Evolutionary conservation across 169 alveolate genomes (phyloP), one percentile per base, ranked within the genome.

Genomic region (Cryptosporidium muris): DNA sequence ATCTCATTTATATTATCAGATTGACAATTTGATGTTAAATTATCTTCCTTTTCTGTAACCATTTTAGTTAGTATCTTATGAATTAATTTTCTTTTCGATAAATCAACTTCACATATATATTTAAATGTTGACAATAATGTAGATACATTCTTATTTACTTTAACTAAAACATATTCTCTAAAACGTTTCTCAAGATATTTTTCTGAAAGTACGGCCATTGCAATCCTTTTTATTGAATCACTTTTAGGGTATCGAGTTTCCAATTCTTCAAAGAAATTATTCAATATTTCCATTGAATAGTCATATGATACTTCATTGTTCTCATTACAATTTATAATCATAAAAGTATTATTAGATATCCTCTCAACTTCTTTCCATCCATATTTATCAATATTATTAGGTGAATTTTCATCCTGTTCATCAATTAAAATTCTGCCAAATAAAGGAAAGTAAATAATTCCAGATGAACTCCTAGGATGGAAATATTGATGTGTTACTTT

Each of bases 391-490:
- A 66, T 40, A 2, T 1, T 11, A 42, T 66, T 65, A 65, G 43
- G 34, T 53, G 5, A 4, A 53, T 53, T 1, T 53, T 5, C 14
- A 53, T 4, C 9, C 34, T 8, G 40, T 0, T 37, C 0, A 25
- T 53, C 63, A 37, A 16, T 37, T 53, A 5, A 4, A 16, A 4
- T 38, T 16, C 25, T 62, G 42, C 53, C 45, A 3, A 66, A 52
- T 6, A 66, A 4, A 52, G 81, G 81, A 66, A 40, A 66, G 38
- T 66, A 53, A 36, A 66, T 66, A 36, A 66, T 66, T 1, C 81
- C 81, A 4, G 81, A 66, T 2, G 81, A 52, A 42, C 81, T 65
- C 54, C 81, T 66, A 8, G 47, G 37, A 12, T 66, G 81, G 38
- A 42, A 66, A 66, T 52, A 66, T 37, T 42, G 14, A 9, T 52